Base-by-base conservation (phyloP, 23 red algal species). In the Gracilaria vermiculophylla region DNA sequence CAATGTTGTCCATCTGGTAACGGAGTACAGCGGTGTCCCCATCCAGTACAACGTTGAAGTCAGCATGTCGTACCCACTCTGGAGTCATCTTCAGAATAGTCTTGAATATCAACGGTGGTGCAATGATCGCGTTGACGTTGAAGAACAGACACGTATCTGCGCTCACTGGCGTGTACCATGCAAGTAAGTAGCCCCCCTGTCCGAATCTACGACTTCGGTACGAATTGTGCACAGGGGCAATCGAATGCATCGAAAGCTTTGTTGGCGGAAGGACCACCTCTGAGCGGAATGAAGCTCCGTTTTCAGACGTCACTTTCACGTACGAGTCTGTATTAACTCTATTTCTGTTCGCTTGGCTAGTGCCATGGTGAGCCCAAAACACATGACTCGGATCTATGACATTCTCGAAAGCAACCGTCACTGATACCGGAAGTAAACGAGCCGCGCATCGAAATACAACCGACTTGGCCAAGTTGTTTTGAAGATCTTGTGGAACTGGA, bases 381-480 rank as follows among this genome's bases (percentile, higher is more conserved):
- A 89, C 85, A 62, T 89, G 85, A 12, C 51, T 48, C 5, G 85
- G 71, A 51, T 89, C 85, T 28, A 69, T 49, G 11, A 89, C 52
- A 36, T 79, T 89, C 21, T 79, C 85, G 31, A 79, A 62, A 5
- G 78, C 16, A 8, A 28, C 23, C 24, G 10, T 27, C 19, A 78
- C 40, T 16, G 50, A 66, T 10, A 89, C 34, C 3, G 85, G 71
- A 35, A 89, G 24, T 6, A 29, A 6, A 9, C 73, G 47, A 20
- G 42, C 35, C 21, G 37, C 37, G 56, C 36, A 77, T 19, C 85
- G 41, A 52, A 55, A 89, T 48, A 62, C 28, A 13, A 32, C 61
- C 13, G 14, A 66, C 28, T 32, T 66, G 2, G 27, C 11, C 7
- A 66, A 23, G 24, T 32, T 35, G 7, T n/a, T 33, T 66, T 10